Conservation (phyloP, 257 asterid species). For the Lavandula angustifolia region DNA sequence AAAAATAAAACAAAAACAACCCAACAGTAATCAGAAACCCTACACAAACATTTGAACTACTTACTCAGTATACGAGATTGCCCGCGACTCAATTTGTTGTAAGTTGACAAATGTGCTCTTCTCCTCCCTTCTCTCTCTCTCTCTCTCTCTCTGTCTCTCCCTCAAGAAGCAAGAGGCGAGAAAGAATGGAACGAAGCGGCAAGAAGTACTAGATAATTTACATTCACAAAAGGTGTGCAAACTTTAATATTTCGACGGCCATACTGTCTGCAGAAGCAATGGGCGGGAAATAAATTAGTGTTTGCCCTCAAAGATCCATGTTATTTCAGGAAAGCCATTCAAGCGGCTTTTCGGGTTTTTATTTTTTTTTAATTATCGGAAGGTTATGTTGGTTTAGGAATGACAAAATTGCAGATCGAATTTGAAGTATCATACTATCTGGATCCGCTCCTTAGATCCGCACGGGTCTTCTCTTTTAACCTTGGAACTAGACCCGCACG, state of each 20-base stretch:
- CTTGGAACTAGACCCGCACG: too few species aligned
- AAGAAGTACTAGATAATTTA: constrained; percentile 9
- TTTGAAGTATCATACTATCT: too few species aligned
- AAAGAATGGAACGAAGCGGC: not conserved
- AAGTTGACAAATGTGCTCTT: not conserved
- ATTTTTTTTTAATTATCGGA: not conserved
- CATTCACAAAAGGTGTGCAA: constrained; percentile 1
- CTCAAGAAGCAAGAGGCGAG: constrained; percentile 15
- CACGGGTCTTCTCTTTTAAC: too few species aligned
- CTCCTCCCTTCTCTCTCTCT: not conserved
- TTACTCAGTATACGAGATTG: constrained; percentile 18
- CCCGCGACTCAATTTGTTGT: not conserved
- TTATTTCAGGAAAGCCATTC: constrained; percentile 38
- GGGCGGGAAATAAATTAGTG: constrained; percentile 53
- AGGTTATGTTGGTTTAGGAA: too few species aligned
- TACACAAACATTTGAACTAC: not conserved
- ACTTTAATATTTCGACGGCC: constrained; percentile 29
- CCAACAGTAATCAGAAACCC: constrained; percentile 20
- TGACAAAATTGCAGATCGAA: too few species aligned
- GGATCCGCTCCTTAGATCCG: too few species aligned
- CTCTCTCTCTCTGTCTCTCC: constrained; percentile 4
- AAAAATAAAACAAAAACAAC: not conserved
- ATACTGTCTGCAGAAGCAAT: constrained; percentile 25
- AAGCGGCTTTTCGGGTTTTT: constrained; percentile 3
- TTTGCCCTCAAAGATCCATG: constrained; percentile 26